phyloP scores from a whole-genome alignment of 2,329 filamentous ascomycete species.

The Pestalotiopsis fici region DNA sequence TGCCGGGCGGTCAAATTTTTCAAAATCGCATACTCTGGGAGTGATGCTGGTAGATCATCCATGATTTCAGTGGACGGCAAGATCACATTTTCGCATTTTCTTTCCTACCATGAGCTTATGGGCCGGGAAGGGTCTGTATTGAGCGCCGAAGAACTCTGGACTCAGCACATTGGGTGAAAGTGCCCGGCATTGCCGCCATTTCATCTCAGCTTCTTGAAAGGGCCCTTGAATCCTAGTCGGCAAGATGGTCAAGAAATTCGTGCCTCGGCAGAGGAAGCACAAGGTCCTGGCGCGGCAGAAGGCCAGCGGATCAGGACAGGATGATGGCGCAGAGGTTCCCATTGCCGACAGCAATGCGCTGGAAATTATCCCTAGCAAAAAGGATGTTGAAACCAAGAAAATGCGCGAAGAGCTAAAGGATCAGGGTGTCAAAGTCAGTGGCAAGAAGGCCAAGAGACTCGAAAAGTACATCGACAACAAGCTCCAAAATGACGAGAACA shows the following conservation, averaged over 20 bases:
- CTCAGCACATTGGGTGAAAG: background rate
- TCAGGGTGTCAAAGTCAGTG: conserved; percentile 56
- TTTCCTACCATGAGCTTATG: background rate
- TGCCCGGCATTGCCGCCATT: background rate
- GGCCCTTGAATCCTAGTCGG: background rate
- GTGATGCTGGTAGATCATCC: background rate
- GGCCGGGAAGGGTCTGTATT: background rate
- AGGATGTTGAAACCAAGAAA: conserved; percentile 55
- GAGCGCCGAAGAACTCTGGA: background rate
- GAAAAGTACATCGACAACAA: conserved; percentile 83
- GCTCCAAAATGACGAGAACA: conserved; percentile 89
- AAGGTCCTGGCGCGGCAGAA: conserved; percentile 63
- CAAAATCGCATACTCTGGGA: conserved; percentile 11
- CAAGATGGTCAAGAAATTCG: conserved; percentile 56
- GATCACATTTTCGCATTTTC: background rate
- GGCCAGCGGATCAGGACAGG: conserved; percentile 33
- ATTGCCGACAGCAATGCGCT: conserved; percentile 54
- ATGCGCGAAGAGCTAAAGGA: conserved; percentile 55
- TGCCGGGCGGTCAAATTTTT: conserved; percentile 34
- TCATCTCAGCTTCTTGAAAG: background rate
- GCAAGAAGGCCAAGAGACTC: conserved; percentile 67
- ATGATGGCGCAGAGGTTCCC: conserved; percentile 26
- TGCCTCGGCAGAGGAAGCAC: conserved; percentile 68
- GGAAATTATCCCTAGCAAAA: conserved; percentile 50
- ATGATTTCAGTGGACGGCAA: background rate